A percentile compares a stretch with the other conserved stretches of the same genome.
These are phyloP conservation scores for Ramaria sp. DNA, from an alignment of 768 basidiomycete genomes.

Conservation along the genomic window DNA sequence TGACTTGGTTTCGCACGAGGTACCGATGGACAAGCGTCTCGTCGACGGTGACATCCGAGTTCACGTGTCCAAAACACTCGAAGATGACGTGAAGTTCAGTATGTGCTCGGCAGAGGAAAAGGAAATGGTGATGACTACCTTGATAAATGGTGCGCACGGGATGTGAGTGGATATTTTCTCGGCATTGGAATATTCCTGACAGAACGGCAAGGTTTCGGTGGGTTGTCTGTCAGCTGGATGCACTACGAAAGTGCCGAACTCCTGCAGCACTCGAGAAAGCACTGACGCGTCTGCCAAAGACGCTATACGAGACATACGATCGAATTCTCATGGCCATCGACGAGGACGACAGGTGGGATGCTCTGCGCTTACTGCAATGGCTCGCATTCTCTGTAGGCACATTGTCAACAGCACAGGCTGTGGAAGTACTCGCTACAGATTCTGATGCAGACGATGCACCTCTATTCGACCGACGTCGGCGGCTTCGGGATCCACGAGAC, in stretches of 20 bases:
- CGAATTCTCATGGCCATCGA: slow-evolving; percentile 15
- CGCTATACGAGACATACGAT: slow-evolving; percentile 13
- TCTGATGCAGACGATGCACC: background rate
- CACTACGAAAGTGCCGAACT: slow-evolving; percentile 11
- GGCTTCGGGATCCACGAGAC: slow-evolving; percentile 4
- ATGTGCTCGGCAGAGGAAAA: no score
- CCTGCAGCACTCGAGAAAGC: slow-evolving; percentile 9
- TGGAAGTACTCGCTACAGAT: slow-evolving; percentile 16
- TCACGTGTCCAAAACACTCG: no score
- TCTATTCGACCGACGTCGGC: slow-evolving; percentile 3
- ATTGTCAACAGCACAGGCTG: slow-evolving; percentile 14
- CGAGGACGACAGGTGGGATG: slow-evolving; percentile 10
- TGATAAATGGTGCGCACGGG: no score
- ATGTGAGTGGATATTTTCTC: no score
- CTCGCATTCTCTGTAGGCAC: slow-evolving; percentile 12
- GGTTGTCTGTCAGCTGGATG: slow-evolving; percentile 16
- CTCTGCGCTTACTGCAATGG: slow-evolving; percentile 14
- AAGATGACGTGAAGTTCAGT: no score
- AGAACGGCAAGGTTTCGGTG: slow-evolving; percentile 15
- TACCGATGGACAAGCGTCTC: no score
- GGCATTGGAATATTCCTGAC: background rate
- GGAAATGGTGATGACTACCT: no score
- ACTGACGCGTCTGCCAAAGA: slow-evolving; percentile 12
- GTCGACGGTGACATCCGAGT: no score
- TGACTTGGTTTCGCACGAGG: no score